Evolutionary conservation across 1,284 basidiomycete genomes (phyloP).

Genomic region (Sphagnurus paluster): DNA sequence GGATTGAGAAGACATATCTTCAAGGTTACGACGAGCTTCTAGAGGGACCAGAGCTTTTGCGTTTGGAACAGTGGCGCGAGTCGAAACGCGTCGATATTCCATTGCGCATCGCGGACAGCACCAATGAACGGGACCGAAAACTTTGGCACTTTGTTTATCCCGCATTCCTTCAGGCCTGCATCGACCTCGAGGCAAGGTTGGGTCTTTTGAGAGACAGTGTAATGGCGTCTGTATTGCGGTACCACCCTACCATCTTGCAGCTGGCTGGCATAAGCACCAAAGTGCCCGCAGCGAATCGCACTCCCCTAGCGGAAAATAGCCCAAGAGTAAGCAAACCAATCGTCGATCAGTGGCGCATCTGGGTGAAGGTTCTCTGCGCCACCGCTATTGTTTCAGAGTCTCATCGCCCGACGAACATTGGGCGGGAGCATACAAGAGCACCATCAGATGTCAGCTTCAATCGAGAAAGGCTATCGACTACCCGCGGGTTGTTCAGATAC

Average conservation of each 20-base stretch:
- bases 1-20: constrained; percentile 44
- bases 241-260: constrained; percentile 66
- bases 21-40: constrained; percentile 68
- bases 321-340: constrained; percentile 62
- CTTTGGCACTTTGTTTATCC: constrained; percentile 76
- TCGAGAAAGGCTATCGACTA: constrained; percentile 74
- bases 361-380: constrained; percentile 81
- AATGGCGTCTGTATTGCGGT: constrained; percentile 63
- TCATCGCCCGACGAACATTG: constrained; percentile 52
- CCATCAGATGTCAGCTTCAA: constrained; percentile 74
- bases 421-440: constrained; percentile 70
- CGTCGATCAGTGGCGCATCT: constrained; percentile 87
- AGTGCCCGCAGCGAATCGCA: constrained; percentile 45
- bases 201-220: constrained; percentile 60
- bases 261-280: constrained; percentile 64
- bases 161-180: constrained; percentile 54
- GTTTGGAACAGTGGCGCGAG: constrained; percentile 64
- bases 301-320: constrained; percentile 43
- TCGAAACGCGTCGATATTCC: constrained; percentile 52
- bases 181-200: constrained; percentile 47
- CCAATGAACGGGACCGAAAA: constrained; percentile 59
- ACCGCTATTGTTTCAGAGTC: constrained; percentile 73
- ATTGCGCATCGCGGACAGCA: constrained; percentile 68
- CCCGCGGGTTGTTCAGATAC: constrained; percentile 82
- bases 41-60: constrained; percentile 54